Percentiles rank a stretch among this genome's conserved stretches.
Evolutionary conservation across 345 rosid genomes (phyloP).

Genomic region (Microcos paniculata): DNA sequence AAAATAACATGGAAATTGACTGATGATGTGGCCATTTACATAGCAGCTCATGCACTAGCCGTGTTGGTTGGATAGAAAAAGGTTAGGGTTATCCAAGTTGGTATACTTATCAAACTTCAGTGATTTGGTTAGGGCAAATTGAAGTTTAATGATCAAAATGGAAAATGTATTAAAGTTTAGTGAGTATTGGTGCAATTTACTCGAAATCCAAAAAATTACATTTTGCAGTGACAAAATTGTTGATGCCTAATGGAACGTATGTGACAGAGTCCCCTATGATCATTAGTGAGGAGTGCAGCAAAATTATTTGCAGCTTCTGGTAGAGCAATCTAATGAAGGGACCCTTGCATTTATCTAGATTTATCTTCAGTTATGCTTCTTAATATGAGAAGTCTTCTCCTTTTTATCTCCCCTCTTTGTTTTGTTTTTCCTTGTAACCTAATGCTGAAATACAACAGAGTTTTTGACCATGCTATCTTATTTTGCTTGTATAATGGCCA

Average conservation of each 20-base stretch:
- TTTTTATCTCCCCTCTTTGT: background rate
- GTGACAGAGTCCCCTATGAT: background rate
- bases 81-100: no score
- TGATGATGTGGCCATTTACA: no score
- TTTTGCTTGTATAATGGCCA: background rate
- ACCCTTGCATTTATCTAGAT: background rate
- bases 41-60: no score
- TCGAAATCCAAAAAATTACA: background rate
- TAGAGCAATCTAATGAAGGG: no score
- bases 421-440: background rate
- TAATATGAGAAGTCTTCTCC: background rate
- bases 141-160: no score
- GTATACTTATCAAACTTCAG: no score
- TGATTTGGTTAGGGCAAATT: no score
- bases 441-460: background rate
- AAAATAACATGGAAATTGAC: no score
- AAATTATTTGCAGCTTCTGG: background rate
- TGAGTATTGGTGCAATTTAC: no score
- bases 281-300: background rate
- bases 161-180: no score
- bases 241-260: background rate
- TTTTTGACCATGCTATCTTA: background rate
- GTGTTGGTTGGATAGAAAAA: no score
- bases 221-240: background rate
- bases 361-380: background rate